A percentile compares a stretch with the other conserved stretches of the same genome.
These are phyloP conservation scores for Aspergillus tamarii DNA, from an alignment of 2,329 filamentous ascomycete species.

Conservation along the genomic window DNA sequence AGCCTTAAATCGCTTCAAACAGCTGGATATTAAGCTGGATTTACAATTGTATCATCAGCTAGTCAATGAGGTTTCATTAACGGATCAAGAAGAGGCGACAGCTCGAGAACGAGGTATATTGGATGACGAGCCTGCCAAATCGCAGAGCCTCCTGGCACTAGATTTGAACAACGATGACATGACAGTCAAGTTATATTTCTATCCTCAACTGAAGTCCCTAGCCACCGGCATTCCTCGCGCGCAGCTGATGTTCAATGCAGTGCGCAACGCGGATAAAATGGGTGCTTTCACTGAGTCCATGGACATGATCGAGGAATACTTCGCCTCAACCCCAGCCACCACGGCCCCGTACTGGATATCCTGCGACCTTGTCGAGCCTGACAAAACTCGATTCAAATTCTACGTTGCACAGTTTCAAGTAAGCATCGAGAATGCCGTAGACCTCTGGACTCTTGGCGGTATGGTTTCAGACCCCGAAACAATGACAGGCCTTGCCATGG, in stretches of 20 bases:
- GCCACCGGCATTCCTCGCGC: conserved; percentile 1
- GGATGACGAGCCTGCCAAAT: conserved; percentile 7
- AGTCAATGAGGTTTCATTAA: conserved; percentile 11
- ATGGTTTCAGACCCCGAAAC: conserved; percentile 14
- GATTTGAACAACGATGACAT: conserved; percentile 19
- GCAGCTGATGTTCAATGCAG: conserved; percentile 5
- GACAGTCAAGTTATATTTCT: conserved; percentile 24
- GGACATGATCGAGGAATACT: conserved; percentile 7
- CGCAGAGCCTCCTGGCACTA: conserved; percentile 23
- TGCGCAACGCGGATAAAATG: conserved; percentile 7
- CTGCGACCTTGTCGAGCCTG: conserved; percentile 22
- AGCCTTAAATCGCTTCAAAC: background rate
- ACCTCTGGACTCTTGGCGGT: conserved; percentile 26
- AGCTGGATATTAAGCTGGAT: conserved; percentile 6
- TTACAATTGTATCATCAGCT: conserved; percentile 16
- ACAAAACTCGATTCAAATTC: conserved; percentile 23
- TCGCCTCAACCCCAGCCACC: conserved; percentile 5
- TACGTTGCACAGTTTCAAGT: conserved; percentile 22
- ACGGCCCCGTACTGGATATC: conserved; percentile 12
- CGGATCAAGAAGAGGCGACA: conserved; percentile 9
- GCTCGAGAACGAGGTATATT: background rate
- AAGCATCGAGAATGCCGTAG: conserved; percentile 12
- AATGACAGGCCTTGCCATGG: conserved; percentile 14
- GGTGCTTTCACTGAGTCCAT: background rate
- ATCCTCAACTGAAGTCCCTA: conserved; percentile 20